These are phyloP conservation scores for Colletotrichum godetiae DNA, from an alignment of 2,329 filamentous ascomycete genomes.

Conservation along the genomic window DNA sequence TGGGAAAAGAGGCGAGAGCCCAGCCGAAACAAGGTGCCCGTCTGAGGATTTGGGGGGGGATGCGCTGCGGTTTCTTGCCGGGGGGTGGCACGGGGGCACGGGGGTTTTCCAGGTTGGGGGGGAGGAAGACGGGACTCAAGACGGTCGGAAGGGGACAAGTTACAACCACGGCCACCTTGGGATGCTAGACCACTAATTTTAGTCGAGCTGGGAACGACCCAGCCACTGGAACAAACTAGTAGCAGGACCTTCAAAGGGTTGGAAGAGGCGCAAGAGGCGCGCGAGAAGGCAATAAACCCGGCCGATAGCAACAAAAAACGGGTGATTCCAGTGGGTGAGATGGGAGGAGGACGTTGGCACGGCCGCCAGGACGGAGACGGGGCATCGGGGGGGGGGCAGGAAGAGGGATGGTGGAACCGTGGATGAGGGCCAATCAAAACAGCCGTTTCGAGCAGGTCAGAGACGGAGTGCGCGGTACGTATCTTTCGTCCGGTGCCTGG, in stretches of 20 bases:
- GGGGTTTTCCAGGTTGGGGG: not conserved
- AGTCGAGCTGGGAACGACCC: constrained; percentile 34
- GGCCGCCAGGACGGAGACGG: not conserved
- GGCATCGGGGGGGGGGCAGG: not conserved
- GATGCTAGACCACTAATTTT: constrained; percentile 33
- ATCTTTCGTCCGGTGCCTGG: constrained; percentile 22
- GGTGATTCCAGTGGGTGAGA: constrained; percentile 15
- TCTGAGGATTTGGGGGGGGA: constrained; percentile 35
- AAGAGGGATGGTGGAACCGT: not conserved
- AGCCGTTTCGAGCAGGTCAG: constrained; percentile 20
- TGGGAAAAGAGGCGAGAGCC: constrained; percentile 33
- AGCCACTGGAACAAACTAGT: constrained; percentile 29
- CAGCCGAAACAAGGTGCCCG: constrained; percentile 35
- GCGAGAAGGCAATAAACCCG: not conserved
- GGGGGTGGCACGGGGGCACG: constrained; percentile 1
- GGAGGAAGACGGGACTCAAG: not conserved
- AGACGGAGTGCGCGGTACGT: constrained; percentile 22
- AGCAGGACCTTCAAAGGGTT: constrained; percentile 12
- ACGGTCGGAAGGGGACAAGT: constrained; percentile 3
- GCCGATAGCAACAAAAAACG: not conserved
- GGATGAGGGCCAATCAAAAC: constrained; percentile 23
- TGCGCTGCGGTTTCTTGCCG: constrained; percentile 20
- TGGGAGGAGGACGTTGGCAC: not conserved
- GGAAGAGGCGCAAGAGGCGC: not conserved
- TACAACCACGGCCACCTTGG: constrained; percentile 9